A percentile compares a stretch with the other conserved stretches of the same genome.
These are phyloP conservation scores for Mycena amicta DNA, from an alignment of 768 basidiomycete species.

Conservation along the genomic window DNA sequence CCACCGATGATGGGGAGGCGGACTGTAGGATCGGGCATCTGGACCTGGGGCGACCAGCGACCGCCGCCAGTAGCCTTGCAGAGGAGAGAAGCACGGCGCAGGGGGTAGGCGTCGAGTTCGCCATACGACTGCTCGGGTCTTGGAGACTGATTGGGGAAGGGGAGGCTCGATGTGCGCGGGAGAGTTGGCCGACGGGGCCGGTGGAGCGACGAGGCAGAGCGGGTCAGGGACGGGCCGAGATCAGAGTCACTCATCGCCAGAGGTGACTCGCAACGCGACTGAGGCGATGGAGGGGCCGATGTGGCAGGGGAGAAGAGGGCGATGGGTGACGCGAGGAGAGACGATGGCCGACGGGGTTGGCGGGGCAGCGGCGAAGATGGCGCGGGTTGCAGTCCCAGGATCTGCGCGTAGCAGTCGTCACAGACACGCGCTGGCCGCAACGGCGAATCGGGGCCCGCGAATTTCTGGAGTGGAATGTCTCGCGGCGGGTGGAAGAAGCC, in stretches of 20 bases:
- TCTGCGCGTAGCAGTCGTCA: slow-evolving; percentile 75
- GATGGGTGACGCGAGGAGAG: slow-evolving; percentile 37
- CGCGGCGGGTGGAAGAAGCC: slow-evolving; percentile 73
- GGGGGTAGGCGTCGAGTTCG: slow-evolving; percentile 75
- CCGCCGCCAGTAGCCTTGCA: slow-evolving; percentile 83
- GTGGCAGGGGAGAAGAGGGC: slow-evolving; percentile 36
- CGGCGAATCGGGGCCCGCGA: slow-evolving; percentile 61
- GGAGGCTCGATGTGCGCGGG: slow-evolving; percentile 34
- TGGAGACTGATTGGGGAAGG: too few species aligned
- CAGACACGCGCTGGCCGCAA: slow-evolving; percentile 67
- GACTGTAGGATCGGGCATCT: slow-evolving; percentile 45
- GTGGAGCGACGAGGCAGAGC: slow-evolving; percentile 38
- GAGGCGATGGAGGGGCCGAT: slow-evolving; percentile 34
- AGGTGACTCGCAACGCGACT: slow-evolving; percentile 28
- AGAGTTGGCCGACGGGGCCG: slow-evolving; percentile 32
- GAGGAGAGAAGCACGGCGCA: slow-evolving; percentile 62
- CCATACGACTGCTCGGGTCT: slow-evolving; percentile 64
- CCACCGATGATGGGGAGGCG: slow-evolving; percentile 65
- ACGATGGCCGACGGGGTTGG: slow-evolving; percentile 37
- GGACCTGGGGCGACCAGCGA: slow-evolving; percentile 74
- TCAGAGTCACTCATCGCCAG: slow-evolving; percentile 19
- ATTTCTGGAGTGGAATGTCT: slow-evolving; percentile 59
- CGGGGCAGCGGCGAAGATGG: slow-evolving; percentile 40
- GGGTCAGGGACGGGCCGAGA: slow-evolving; percentile 25
- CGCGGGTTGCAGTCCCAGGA: slow-evolving; percentile 57